phyloP scores from a whole-genome alignment of 805 yeast genomes.

The Wickerhamomyces strasburgensis region DNA sequence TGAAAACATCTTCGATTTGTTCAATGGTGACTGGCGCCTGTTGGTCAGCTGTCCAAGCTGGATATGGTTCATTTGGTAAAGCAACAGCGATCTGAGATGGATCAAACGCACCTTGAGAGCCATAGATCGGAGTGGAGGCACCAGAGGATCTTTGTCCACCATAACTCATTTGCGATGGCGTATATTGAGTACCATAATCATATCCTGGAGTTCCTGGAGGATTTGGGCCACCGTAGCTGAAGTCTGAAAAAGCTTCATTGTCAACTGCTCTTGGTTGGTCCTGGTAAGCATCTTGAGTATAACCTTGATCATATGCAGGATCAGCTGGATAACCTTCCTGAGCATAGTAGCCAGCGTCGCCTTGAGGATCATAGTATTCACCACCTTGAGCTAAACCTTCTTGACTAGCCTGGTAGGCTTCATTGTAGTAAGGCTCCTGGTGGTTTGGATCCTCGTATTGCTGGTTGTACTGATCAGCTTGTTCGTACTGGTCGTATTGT shows the following conservation, averaged over 20 bases:
- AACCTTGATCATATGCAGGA: slow-evolving; percentile 17
- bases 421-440: slow-evolving; percentile 37
- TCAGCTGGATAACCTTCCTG: too few relatives aligned
- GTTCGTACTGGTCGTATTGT: slow-evolving; percentile 24
- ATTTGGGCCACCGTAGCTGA: slow-evolving; percentile 46
- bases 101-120: slow-evolving; percentile 53
- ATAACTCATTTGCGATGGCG: slow-evolving; percentile 84
- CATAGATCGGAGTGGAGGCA: slow-evolving; percentile 90
- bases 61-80: slow-evolving; percentile 88
- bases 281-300: slow-evolving; percentile 42
- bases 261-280: slow-evolving; percentile 50
- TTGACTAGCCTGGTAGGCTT: slow-evolving; percentile 30
- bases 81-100: slow-evolving; percentile 63
- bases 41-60: slow-evolving; percentile 98
- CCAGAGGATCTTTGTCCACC: slow-evolving; percentile 87
- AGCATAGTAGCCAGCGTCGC: slow-evolving; percentile 42
- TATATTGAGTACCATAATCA: slow-evolving; percentile 62
- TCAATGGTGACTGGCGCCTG: slow-evolving; percentile 82
- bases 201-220: slow-evolving; percentile 63
- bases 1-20: slow-evolving; percentile 82
- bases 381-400: slow-evolving; percentile 26
- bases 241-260: slow-evolving; percentile 64
- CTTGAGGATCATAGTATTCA: slow-evolving; percentile 39
- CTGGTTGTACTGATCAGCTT: slow-evolving; percentile 33
- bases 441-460: slow-evolving; percentile 32